Evolutionary conservation across 805 yeast genomes (phyloP), one percentile per base, ranked within the genome.

Genomic region (Blastobotrys peoriensis): DNA sequence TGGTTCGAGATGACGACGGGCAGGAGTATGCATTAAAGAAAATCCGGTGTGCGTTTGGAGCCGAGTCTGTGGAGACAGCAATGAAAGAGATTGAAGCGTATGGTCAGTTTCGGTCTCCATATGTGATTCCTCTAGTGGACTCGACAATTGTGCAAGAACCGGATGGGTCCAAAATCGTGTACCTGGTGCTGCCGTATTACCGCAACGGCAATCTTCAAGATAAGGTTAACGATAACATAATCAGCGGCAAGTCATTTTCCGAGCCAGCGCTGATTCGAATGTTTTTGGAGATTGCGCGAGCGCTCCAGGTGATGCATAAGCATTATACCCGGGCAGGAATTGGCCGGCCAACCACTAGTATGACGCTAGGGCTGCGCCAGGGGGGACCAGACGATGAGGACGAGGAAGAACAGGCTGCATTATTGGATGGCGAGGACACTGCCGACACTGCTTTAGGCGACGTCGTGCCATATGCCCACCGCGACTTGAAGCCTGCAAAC

Each of bases 401-500:
- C 18, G 60, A 57, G 27, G 59, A 43, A 38, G 59, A 52, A 40
- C 34, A 52, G 46, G 47, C 54, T 64, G 18, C 56, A 60, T 47
- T 20, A 44, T 48, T 4, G 8, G 37, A 27, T 13, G 45, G 28
- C 16, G 59, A 53, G 8, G 40, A 16, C 15, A 15, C 13, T 15
- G 42, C 37, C n/a, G 65, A 59, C 2, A 76, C 83, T 0, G 82
- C 79, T 47, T 54, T 81, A 41, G 69, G 71, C 21, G 83, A 78
- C 44, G 65, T 75, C 2, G 68, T 74, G 3, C 83, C 91, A 3
- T 87, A 75, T 61, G 91, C 95, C 0, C 97, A 89, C 61, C 66
- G 88, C 45, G 96, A 89, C 60, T 66, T 89, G 45, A 89, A 86
- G 59, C 96, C 97, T 0, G 94, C 93, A 2, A 89, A 86, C 58